Conservation (phyloP, 306 rosid genomes). For the Glycine soja region DNA sequence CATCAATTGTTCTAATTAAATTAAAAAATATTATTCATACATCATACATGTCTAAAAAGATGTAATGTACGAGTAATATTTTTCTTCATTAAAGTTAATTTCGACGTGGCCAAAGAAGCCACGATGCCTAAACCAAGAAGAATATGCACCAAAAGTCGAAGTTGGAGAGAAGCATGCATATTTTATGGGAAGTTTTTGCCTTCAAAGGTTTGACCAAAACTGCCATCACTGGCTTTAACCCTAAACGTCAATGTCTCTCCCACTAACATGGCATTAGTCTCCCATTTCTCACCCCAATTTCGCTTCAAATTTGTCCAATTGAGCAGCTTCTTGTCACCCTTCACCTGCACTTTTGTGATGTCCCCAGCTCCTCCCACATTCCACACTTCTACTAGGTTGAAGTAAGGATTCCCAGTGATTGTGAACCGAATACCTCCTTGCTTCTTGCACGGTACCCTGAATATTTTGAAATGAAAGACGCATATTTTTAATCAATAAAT, state of each 20-base stretch:
- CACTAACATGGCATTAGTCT: conserved; percentile 56
- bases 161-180: neutral
- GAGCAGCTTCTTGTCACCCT: conserved; percentile 54
- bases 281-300: conserved; percentile 87
- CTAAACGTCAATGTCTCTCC: conserved; percentile 74
- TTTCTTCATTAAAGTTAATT: neutral
- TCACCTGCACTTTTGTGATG: conserved; percentile 58
- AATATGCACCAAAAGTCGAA: neutral
- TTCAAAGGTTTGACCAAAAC: conserved; percentile 73
- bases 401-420: conserved; percentile 78
- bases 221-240: conserved; percentile 68
- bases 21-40: neutral
- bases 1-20: neutral
- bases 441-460: conserved; percentile 67
- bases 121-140: neutral
- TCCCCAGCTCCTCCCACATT: conserved; percentile 91
- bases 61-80: neutral
- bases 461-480: neutral
- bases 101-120: neutral
- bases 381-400: conserved; percentile 63
- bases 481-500: too few relatives aligned
- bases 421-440: conserved; percentile 77
- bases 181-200: conserved; percentile 63
- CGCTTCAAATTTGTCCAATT: conserved; percentile 67
- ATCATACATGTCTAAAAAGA: neutral